Evolutionary conservation across 2,329 filamentous ascomycete genomes (phyloP).

Genomic region (Xylariaceae sp.): DNA sequence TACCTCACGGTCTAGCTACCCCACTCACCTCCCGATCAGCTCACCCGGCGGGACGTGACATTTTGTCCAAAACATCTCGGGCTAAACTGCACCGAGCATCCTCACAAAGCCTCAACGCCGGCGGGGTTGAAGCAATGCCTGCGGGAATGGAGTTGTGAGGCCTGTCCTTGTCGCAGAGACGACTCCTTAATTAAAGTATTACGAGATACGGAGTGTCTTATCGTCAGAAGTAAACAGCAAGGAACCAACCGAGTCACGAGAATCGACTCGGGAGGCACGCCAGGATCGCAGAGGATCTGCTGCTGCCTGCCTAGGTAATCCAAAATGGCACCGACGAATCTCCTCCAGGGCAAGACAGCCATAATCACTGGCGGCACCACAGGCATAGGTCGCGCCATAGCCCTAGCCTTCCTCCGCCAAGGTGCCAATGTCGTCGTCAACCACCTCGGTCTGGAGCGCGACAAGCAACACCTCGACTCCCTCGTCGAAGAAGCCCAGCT

Average conservation of each 20-base stretch:
- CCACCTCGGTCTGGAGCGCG: constrained; percentile 59
- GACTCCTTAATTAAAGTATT: too few species aligned
- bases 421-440: constrained; percentile 77
- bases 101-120: not conserved
- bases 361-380: constrained; percentile 84
- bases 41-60: not conserved
- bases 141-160: not conserved
- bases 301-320: not conserved
- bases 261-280: not conserved
- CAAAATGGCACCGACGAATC: constrained; percentile 42
- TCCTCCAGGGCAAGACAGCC: constrained; percentile 70
- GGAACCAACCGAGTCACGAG: not conserved
- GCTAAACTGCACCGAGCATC: constrained; percentile 8
- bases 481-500: constrained; percentile 46
- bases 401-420: constrained; percentile 70
- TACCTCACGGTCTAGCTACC: not conserved
- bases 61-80: constrained; percentile 4
- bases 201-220: too few species aligned
- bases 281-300: not conserved
- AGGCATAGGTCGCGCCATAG: constrained; percentile 81
- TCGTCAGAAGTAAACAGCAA: too few species aligned
- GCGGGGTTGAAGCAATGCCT: not conserved
- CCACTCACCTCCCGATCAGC: not conserved
- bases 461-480: constrained; percentile 47
- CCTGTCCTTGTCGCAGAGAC: not conserved